Conservation (phyloP, 1,139 yeast genomes). For the Pneumocystis oryctolagi region DNA sequence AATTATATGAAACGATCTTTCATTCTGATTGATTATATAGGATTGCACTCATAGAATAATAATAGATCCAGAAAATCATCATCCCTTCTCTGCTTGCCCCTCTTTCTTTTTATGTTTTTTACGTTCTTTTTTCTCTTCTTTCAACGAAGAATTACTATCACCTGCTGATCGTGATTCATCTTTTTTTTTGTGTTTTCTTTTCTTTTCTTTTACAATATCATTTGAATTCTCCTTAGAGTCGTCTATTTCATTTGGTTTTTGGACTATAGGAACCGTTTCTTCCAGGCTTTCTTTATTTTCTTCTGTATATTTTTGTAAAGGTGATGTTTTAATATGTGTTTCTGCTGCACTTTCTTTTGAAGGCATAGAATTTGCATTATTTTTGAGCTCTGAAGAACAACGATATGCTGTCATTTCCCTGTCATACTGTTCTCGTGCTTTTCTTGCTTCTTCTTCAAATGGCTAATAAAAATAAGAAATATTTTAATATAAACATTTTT, state of each 20-base stretch:
- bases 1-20: neutral
- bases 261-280: neutral
- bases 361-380: neutral
- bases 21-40: neutral
- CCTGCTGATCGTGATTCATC: neutral
- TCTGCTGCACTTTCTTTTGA: neutral
- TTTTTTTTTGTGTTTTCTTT: neutral
- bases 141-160: neutral
- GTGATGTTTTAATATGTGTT: neutral
- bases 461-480: conserved; percentile 18
- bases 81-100: neutral
- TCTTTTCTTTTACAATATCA: neutral
- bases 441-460: conserved; percentile 63
- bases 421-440: conserved; percentile 50
- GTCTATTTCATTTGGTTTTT: neutral
- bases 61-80: neutral
- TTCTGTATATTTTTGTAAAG: neutral
- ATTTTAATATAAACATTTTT: neutral
- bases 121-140: neutral
- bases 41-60: neutral
- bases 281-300: neutral
- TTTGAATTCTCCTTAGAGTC: neutral
- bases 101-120: neutral
- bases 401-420: conserved; percentile 29
- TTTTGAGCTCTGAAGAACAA: neutral